Evolutionary conservation across 371 early-diverging fungal species (phyloP).

Genomic region (Rhizopus arrhizus): DNA sequence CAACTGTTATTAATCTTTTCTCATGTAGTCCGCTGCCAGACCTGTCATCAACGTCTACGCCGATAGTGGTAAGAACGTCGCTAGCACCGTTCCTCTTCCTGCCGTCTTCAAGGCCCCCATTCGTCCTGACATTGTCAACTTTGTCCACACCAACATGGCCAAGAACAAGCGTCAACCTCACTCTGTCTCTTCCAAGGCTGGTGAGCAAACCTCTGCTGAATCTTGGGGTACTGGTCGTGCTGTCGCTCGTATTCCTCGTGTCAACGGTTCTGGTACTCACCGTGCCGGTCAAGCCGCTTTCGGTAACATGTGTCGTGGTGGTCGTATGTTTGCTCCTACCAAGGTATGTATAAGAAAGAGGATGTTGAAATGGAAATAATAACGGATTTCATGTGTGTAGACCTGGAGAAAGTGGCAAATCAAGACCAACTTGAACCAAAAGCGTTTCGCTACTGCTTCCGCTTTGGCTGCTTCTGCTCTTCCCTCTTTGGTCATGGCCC

Average conservation of each 20-base stretch:
- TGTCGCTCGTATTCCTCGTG: constrained; percentile 99
- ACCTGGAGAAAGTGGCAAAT: constrained; percentile 99
- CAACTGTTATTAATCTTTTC: neutral
- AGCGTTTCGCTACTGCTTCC: constrained; percentile 98
- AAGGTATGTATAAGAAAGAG: constrained; percentile 43
- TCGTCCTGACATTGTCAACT: constrained; percentile 96
- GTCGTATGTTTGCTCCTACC: constrained; percentile 99
- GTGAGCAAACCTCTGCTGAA: constrained; percentile 99
- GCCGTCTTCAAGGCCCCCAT: constrained; percentile 98
- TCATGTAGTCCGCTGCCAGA: constrained; percentile 58
- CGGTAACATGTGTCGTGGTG: constrained; percentile 82
- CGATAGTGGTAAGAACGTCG: constrained; percentile 73
- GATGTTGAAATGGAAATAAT: neutral
- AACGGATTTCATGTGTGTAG: constrained; percentile 14
- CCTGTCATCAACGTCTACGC: constrained; percentile 93
- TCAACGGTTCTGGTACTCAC: constrained; percentile 98
- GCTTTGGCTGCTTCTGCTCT: constrained; percentile 98
- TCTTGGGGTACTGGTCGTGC: constrained; percentile 99
- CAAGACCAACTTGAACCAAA: constrained; percentile 98
- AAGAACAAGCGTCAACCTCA: constrained; percentile 38
- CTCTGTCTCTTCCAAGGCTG: constrained; percentile 92
- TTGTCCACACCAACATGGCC: constrained; percentile 94
- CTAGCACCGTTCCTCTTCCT: constrained; percentile 85
- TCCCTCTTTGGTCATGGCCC: constrained; percentile 95
- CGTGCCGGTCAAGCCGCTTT: constrained; percentile 99